Conservation (phyloP, 1,284 basidiomycete genomes). For the Ustilago tritici region DNA sequence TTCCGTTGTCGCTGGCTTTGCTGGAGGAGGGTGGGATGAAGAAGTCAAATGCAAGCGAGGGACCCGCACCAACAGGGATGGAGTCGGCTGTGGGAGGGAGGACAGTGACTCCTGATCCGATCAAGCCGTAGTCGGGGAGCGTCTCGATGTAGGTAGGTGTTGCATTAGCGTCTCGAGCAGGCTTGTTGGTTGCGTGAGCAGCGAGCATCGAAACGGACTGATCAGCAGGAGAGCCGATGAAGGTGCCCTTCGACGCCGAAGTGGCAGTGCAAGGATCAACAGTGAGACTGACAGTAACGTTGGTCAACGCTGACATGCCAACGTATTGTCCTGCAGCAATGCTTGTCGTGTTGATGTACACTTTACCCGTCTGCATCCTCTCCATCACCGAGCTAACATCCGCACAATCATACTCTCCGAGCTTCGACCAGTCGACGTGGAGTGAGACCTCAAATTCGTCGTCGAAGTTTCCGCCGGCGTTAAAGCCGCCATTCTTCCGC, state of each 20-base stretch:
- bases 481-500: constrained; percentile 16
- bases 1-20: not conserved
- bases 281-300: constrained; percentile 29
- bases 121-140: constrained; percentile 69
- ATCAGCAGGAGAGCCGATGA: constrained; percentile 23
- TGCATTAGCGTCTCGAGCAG: constrained; percentile 70
- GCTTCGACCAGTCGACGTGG: constrained; percentile 21
- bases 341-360: constrained; percentile 34
- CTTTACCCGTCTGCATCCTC: constrained; percentile 19
- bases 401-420: constrained; percentile 8
- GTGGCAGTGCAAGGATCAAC: constrained; percentile 73
- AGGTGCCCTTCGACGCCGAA: constrained; percentile 74
- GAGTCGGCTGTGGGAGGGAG: constrained; percentile 31
- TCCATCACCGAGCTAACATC: constrained; percentile 1
- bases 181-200: constrained; percentile 13
- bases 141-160: constrained; percentile 75
- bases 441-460: constrained; percentile 29
- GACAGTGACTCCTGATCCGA: constrained; percentile 37
- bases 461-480: constrained; percentile 29
- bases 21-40: constrained; percentile 9
- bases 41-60: constrained; percentile 31
- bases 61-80: constrained; percentile 19
- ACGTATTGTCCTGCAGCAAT: constrained; percentile 12
- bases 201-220: constrained; percentile 34
- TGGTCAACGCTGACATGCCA: constrained; percentile 27